Evolutionary conservation across 106 monocot genomes (phyloP), one percentile per base, ranked within the genome.

Genomic region (Acorus calamus): DNA sequence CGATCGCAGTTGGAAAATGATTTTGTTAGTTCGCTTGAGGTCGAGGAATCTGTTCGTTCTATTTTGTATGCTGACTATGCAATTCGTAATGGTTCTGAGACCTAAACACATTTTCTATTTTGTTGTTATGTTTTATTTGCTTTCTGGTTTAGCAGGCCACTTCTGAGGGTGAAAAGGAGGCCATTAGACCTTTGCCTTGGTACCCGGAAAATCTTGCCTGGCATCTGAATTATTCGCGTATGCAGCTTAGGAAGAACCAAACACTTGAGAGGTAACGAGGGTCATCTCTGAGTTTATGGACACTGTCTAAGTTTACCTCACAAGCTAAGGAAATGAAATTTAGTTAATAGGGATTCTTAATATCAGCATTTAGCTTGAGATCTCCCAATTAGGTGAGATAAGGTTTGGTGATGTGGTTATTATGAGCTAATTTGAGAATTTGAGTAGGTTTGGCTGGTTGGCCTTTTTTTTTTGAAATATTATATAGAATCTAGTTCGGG

Each of bases 181-280:
- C 90, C 69, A 96, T 96, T 59, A 84, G 90, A 77, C 90, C 94
- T 63, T 79, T 96, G 74, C 77, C 82, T 62, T 96, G 94, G 94
- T 96, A 96, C 71, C 94, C 94, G 7, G 84, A 79, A 57, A 96
- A 91, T 64, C 87, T 96, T 78, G 94, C 94, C 56, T 96, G 94
- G 94, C 94, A 96, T 76, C 77, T 83, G 66, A 96, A 96, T 68
- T 90, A 84, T 78, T 96, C 94, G 41, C 74, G 94, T 9, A 96
- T 90, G 90, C 82, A 96, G 50, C 84, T 96, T 46, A 84, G 94
- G 77, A 96, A 90, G 76, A 96, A 90, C 59, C 94, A 96, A 80
- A 82, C 87, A 68, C 87, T 96, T 74, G 94, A 96, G 71, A 81
- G 90, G 94, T 96, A 79, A 63, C 52, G 28, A 28, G 28, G 28